Percentiles rank a stretch among this genome's conserved stretches.
Conservation (phyloP, 192 early-diverging fungal genomes). For the Gigaspora rosea region DNA sequence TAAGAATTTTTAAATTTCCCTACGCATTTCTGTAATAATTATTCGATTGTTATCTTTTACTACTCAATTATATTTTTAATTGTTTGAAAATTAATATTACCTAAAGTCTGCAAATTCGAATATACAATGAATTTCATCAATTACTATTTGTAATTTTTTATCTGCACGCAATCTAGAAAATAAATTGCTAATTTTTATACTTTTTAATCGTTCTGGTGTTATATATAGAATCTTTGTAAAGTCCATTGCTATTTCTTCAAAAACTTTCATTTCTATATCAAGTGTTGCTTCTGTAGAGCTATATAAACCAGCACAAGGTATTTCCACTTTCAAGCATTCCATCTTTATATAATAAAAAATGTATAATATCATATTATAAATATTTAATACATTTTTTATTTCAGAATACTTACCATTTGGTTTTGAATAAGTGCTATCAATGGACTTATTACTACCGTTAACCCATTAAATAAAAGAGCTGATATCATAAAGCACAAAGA, state of each 20-base stretch:
- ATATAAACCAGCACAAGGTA: background rate
- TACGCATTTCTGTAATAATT: too few species aligned
- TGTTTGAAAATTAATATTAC: background rate
- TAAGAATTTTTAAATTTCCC: too few species aligned
- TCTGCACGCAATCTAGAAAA: background rate
- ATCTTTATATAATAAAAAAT: background rate
- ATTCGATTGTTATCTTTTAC: too few species aligned
- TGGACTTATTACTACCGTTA: slow-evolving; percentile 7
- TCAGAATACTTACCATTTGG: slow-evolving; percentile 8
- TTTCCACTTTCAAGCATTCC: background rate
- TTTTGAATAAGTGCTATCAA: slow-evolving; percentile 11
- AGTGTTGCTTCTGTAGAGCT: background rate
- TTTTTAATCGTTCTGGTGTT: background rate
- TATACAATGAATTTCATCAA: slow-evolving; percentile 13
- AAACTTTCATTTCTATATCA: background rate
- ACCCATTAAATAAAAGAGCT: background rate
- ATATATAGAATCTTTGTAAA: slow-evolving; percentile 1
- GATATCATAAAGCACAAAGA: background rate
- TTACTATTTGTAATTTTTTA: background rate
- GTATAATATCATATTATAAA: background rate
- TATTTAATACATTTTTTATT: background rate
- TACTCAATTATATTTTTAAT: too few species aligned
- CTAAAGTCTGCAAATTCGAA: background rate
- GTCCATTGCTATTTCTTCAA: slow-evolving; percentile 3
- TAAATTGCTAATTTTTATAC: background rate